Evolutionary conservation across 2,329 filamentous ascomycete species (phyloP).

Genomic region (Macroventuria anomochaeta): DNA sequence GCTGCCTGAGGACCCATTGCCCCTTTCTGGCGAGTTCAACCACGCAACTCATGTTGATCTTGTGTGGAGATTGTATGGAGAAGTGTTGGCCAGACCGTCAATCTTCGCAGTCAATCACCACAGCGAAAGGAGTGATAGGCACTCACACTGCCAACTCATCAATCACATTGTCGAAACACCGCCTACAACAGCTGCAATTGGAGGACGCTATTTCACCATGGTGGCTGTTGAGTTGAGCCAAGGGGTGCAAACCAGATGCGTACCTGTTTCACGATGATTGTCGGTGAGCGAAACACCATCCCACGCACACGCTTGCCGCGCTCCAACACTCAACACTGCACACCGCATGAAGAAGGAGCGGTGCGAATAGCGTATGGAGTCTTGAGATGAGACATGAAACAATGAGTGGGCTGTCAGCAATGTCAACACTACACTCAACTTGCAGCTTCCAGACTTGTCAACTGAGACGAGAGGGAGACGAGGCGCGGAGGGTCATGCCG

Average conservation of each 20-base stretch:
- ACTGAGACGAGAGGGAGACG: conserved; percentile 3
- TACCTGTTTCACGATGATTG: conserved; percentile 19
- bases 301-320: conserved; percentile 16
- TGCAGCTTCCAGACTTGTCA: conserved; percentile 9
- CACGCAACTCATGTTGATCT: conserved; percentile 11
- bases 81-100: conserved; percentile 9
- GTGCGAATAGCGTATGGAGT: conserved; percentile 8
- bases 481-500: conserved; percentile 3
- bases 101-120: neutral
- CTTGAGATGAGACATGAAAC: conserved; percentile 1
- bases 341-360: conserved; percentile 15
- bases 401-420: neutral
- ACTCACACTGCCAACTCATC: conserved; percentile 14
- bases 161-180: neutral
- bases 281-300: conserved; percentile 17
- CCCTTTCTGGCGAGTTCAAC: conserved; percentile 7
- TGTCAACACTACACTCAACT: conserved; percentile 5
- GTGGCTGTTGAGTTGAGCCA: conserved; percentile 10
- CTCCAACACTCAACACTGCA: conserved; percentile 10
- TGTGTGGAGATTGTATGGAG: conserved; percentile 19
- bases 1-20: conserved; percentile 10
- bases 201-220: conserved; percentile 1
- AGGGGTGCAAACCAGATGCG: conserved; percentile 7
- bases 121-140: conserved; percentile 3
- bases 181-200: conserved; percentile 7